Evolutionary conservation across 148 eudicot genomes (phyloP).

Genomic region (Hydrangea macrophylla): DNA sequence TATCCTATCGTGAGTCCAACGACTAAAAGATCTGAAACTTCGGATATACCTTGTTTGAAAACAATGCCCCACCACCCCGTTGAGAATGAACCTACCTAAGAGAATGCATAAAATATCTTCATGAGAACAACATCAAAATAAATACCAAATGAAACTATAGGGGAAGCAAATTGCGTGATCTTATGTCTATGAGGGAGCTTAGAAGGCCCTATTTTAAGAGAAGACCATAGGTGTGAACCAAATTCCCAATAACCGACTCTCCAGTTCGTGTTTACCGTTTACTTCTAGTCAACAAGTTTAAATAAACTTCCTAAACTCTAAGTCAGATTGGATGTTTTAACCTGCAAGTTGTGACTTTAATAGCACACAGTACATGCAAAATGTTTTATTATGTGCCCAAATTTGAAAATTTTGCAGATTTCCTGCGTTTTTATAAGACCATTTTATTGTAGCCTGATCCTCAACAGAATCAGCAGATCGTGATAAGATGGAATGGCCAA

Average conservation of each 20-base stretch:
- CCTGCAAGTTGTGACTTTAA: neutral
- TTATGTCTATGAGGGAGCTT: neutral
- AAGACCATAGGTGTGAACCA: neutral
- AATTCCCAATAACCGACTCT: too few species aligned
- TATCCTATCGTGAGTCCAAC: conserved; percentile 86
- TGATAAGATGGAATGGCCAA: too few species aligned
- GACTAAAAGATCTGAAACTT: conserved; percentile 57
- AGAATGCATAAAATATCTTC: neutral
- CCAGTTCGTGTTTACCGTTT: too few species aligned
- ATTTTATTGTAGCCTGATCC: neutral
- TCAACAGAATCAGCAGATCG: neutral
- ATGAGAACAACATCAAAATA: neutral
- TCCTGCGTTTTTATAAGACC: neutral
- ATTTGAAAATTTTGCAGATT: too few species aligned
- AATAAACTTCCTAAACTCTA: neutral
- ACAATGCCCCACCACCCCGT: conserved; percentile 99
- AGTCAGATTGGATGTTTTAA: too few species aligned
- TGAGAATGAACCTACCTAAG: conserved; percentile 87
- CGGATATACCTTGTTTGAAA: conserved; percentile 63
- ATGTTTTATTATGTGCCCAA: too few species aligned
- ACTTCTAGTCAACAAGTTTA: too few species aligned
- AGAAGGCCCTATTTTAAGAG: neutral
- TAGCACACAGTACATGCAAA: neutral
- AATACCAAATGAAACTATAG: neutral
- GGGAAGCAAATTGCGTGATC: neutral